Conservation (phyloP, 352 stramenopile genomes). For the Phytophthora brassicae region DNA sequence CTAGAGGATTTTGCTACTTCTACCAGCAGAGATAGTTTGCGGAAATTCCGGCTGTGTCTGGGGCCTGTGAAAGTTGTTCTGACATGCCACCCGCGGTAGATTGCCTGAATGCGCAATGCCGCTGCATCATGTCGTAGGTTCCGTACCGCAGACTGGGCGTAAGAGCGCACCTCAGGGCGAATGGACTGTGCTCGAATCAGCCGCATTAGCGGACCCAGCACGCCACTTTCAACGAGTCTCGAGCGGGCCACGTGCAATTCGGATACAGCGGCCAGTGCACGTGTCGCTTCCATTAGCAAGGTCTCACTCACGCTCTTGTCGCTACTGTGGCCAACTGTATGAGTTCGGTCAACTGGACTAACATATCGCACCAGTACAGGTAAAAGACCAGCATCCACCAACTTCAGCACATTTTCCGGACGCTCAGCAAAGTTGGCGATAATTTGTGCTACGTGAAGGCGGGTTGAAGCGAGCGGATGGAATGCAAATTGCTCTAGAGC, state of each 20-base stretch:
- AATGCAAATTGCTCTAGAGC: slow-evolving; percentile 66
- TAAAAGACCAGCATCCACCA: slow-evolving; percentile 68
- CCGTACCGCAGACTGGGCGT: slow-evolving; percentile 49
- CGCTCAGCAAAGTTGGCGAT: slow-evolving; percentile 78
- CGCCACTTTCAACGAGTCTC: slow-evolving; percentile 61
- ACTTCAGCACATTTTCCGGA: slow-evolving; percentile 70
- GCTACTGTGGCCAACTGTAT: slow-evolving; percentile 15
- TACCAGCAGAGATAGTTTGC: slow-evolving; percentile 27
- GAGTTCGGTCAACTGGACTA: slow-evolving; percentile 38
- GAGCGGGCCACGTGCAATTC: slow-evolving; percentile 57
- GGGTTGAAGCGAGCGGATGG: slow-evolving; percentile 57
- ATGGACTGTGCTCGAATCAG: slow-evolving; percentile 52
- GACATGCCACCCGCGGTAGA: slow-evolving; percentile 69
- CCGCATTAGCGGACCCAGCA: slow-evolving; percentile 57
- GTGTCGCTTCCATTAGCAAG: slow-evolving; percentile 56
- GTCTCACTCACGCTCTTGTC: slow-evolving; percentile 32
- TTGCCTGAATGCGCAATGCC: slow-evolving; percentile 68
- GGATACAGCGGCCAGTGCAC: slow-evolving; percentile 62
- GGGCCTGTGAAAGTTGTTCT: slow-evolving; percentile 27
- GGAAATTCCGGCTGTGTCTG: slow-evolving; percentile 25
- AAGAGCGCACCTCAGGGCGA: slow-evolving; percentile 36
- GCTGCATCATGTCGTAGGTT: slow-evolving; percentile 75
- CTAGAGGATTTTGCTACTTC: slow-evolving; percentile 15
- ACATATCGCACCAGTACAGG: slow-evolving; percentile 74
- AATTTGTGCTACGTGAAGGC: slow-evolving; percentile 65